phyloP scores from a whole-genome alignment of 257 asterid genomes.

The Coffea eugenioides region DNA sequence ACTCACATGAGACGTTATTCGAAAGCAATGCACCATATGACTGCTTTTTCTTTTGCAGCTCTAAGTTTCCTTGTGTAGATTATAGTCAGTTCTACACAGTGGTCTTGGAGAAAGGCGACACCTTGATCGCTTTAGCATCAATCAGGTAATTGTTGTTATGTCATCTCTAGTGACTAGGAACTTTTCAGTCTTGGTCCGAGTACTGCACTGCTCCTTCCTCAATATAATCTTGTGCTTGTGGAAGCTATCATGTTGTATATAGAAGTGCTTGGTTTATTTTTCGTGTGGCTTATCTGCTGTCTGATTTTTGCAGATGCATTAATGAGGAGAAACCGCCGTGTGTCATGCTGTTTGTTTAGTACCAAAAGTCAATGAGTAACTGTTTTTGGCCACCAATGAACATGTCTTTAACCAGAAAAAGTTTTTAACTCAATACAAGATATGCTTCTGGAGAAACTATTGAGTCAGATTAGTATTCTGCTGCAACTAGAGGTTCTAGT shows the following conservation, averaged over 20 bases:
- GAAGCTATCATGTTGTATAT: background rate
- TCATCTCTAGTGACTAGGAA: background rate
- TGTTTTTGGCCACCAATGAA: background rate
- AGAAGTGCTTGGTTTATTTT: background rate
- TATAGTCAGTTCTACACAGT: slow-evolving; percentile 76
- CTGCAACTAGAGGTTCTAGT: no score
- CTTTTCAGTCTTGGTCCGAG: background rate
- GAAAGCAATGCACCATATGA: background rate
- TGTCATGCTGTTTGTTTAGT: background rate
- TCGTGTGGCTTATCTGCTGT: background rate
- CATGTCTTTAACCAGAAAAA: background rate
- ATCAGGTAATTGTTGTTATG: slow-evolving; percentile 57
- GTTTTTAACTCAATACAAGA: no score
- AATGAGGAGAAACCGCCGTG: no score
- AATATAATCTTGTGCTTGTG: background rate
- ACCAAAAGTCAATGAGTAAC: background rate
- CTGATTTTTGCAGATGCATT: no score
- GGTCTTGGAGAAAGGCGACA: slow-evolving; percentile 85
- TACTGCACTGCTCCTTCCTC: background rate
- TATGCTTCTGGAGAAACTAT: background rate
- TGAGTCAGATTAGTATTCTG: no score
- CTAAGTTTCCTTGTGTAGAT: slow-evolving; percentile 80
- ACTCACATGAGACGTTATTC: background rate
- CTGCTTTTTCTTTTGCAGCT: slow-evolving; percentile 52
- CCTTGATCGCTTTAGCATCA: slow-evolving; percentile 73